Evolutionary conservation across 805 yeast species (phyloP).

Genomic region (Yarrowia divulgata): DNA sequence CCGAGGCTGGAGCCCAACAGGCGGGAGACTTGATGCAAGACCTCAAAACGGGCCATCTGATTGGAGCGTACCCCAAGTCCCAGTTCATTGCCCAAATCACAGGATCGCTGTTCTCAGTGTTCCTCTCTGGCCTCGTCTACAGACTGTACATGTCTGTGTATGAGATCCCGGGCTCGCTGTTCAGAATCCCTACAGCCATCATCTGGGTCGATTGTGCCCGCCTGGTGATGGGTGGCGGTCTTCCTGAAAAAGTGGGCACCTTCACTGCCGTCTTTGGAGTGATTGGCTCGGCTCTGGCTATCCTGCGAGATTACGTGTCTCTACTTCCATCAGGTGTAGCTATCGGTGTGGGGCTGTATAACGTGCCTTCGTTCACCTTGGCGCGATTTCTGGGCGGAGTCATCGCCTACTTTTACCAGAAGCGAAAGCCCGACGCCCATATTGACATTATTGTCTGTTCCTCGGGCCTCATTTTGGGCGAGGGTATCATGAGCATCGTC

Average conservation of each 20-base stretch:
- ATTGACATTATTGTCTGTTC: slow-evolving; percentile 86
- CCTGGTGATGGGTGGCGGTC: slow-evolving; percentile 84
- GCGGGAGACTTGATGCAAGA: slow-evolving; percentile 99
- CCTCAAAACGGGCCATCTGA: slow-evolving; percentile 87
- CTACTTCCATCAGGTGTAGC: slow-evolving; percentile 95
- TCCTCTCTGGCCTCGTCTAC: slow-evolving; percentile 83
- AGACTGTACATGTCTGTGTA: slow-evolving; percentile 80
- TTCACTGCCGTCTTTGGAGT: slow-evolving; percentile 75
- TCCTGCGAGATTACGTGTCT: slow-evolving; percentile 58
- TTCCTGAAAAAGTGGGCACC: slow-evolving; percentile 77
- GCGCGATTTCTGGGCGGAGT: slow-evolving; percentile 93
- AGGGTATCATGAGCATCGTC: slow-evolving; percentile 84
- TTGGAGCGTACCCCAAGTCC: slow-evolving; percentile 91
- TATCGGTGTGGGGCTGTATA: slow-evolving; percentile 95
- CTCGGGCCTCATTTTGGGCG: slow-evolving; percentile 92
- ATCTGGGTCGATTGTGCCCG: slow-evolving; percentile 98
- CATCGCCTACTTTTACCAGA: slow-evolving; percentile 54
- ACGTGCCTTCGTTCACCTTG: slow-evolving; percentile 89
- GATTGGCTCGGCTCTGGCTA: slow-evolving; percentile 56
- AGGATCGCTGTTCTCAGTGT: slow-evolving; percentile 85
- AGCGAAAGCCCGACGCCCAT: slow-evolving; percentile 54
- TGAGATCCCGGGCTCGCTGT: slow-evolving; percentile 80
- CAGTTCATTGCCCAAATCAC: slow-evolving; percentile 90
- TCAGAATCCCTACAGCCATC: slow-evolving; percentile 91
- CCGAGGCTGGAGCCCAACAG: slow-evolving; percentile 99